phyloP scores from a whole-genome alignment of 2,329 filamentous ascomycete genomes.

The Colletotrichum tabaci region DNA sequence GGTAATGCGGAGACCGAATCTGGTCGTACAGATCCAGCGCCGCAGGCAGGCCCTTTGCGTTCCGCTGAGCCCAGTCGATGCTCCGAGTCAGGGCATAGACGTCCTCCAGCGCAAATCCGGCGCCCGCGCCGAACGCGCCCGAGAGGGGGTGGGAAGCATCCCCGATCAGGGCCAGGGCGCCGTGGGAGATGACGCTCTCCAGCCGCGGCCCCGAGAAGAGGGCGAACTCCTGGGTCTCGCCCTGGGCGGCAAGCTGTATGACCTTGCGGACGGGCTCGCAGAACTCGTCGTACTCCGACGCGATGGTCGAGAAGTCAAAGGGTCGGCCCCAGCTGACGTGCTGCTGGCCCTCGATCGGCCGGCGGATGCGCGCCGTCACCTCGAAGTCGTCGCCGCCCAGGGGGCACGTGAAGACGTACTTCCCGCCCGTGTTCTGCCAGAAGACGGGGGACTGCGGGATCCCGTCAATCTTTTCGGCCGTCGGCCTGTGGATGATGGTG shows the following conservation, averaged over 20 bases:
- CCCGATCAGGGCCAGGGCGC: conserved; percentile 63
- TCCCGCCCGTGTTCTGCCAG: conserved; percentile 50
- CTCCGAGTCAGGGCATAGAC: conserved; percentile 46
- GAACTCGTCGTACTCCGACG: conserved; percentile 49
- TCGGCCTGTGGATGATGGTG: conserved; percentile 48
- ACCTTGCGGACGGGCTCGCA: conserved; percentile 50
- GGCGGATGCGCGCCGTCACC: conserved; percentile 49
- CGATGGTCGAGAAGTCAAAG: conserved; percentile 43
- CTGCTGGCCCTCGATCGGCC: conserved; percentile 45
- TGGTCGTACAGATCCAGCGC: conserved; percentile 48
- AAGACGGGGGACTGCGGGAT: conserved; percentile 50
- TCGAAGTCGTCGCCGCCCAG: conserved; percentile 53
- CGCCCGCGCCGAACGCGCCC: conserved; percentile 58
- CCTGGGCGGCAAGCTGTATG: conserved; percentile 48
- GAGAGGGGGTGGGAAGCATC: conserved; percentile 70
- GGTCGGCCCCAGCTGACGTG: conserved; percentile 51
- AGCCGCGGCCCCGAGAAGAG: conserved; percentile 51
- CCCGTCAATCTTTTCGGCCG: conserved; percentile 48
- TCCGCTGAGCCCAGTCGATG: conserved; percentile 46
- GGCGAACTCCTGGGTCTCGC: conserved; percentile 49
- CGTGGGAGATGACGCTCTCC: conserved; percentile 45
- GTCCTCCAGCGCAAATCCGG: conserved; percentile 56
- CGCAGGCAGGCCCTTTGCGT: conserved; percentile 37
- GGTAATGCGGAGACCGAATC: conserved; percentile 50
- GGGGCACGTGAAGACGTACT: conserved; percentile 53